Evolutionary conservation across 2,329 filamentous ascomycete species (phyloP).

Genomic region (Chaetomium olivaceum): DNA sequence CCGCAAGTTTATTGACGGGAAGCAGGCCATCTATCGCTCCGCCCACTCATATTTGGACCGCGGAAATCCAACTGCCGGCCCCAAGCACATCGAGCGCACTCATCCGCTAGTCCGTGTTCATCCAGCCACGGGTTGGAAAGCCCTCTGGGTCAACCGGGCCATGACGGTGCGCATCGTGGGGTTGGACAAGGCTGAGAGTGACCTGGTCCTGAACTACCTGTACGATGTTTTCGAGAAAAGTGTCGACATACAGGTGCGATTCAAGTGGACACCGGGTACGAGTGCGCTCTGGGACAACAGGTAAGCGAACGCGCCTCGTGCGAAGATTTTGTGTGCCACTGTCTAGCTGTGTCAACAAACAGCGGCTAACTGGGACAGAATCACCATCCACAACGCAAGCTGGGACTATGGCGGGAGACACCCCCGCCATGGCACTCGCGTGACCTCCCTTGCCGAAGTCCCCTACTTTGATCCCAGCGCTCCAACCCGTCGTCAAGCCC

Average conservation of each 20-base stretch:
- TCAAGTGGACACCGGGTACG: constrained; percentile 8
- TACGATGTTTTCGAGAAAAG: constrained; percentile 9
- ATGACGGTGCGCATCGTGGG: constrained; percentile 10
- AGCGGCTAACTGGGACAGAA: background rate
- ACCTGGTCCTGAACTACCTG: constrained; percentile 10
- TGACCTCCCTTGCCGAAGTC: constrained; percentile 11
- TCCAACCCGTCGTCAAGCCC: constrained; percentile 8
- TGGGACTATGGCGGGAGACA: constrained; percentile 14
- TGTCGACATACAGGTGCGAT: constrained; percentile 11
- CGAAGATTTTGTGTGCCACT: background rate
- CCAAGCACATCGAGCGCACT: constrained; percentile 5
- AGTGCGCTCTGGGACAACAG: constrained; percentile 16
- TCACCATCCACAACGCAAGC: constrained; percentile 17
- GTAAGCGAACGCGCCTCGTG: background rate
- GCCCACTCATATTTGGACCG: constrained; percentile 12
- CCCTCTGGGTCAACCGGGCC: constrained; percentile 14
- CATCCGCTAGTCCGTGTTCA: constrained; percentile 11
- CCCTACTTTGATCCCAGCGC: constrained; percentile 10
- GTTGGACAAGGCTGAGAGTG: constrained; percentile 14
- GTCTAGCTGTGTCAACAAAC: background rate
- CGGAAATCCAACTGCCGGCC: constrained; percentile 8
- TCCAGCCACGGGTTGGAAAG: constrained; percentile 11
- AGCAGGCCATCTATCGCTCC: constrained; percentile 15
- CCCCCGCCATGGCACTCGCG: constrained; percentile 13
- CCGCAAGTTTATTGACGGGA: constrained; percentile 15